Base-by-base conservation (phyloP, 1,284 basidiomycete species). In the Malassezia vespertilionis region DNA sequence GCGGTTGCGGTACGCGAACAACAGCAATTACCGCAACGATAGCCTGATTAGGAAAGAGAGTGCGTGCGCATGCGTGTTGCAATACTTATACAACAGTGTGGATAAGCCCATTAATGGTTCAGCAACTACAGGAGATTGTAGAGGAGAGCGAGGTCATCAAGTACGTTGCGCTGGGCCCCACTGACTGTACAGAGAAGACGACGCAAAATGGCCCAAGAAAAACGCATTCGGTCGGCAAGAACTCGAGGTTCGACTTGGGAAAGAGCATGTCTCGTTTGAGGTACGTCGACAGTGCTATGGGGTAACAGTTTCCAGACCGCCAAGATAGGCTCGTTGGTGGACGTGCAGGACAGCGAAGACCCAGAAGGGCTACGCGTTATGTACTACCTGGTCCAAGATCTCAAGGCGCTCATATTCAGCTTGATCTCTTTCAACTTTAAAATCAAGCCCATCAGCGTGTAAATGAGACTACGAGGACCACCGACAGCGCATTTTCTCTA, bases 21-120 rank as follows among this genome's bases (percentile, higher is more conserved):
- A 97, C 78, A 95, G 89, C 17, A 97, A 97, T 74, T 97, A 97
- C 75, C 77, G 91, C 37, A 96, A 95, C 65, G 93, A 97, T 74
- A 86, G 83, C 70, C 75, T 97, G 45, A 95, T 97, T 71, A 79
- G 90, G 52, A 96, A 96, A 84, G 93, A 97, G 74, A 91, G 90
- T 93, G 62, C 65, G 87, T 54, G 2, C 20, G 10, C 34, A 15
- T 26, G 30, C n/a, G 24, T 42, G 12, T 14, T 30, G 23, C 30
- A 11, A 5, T 10, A 40, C 37, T 49, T 10, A 44, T 14, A 12
- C 20, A 23, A 33, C 69, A 96, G 90, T 96, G 84, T 95, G 85
- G 82, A 78, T 96, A 33, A 84, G 86, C 1, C 84, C 87, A 0
- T 75, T 90, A 8, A 83, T 96, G 18, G 81, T 91, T 37, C 84